phyloP scores from a whole-genome alignment of 2,329 filamentous ascomycete species.

The Neofusicoccum cordaticola region DNA sequence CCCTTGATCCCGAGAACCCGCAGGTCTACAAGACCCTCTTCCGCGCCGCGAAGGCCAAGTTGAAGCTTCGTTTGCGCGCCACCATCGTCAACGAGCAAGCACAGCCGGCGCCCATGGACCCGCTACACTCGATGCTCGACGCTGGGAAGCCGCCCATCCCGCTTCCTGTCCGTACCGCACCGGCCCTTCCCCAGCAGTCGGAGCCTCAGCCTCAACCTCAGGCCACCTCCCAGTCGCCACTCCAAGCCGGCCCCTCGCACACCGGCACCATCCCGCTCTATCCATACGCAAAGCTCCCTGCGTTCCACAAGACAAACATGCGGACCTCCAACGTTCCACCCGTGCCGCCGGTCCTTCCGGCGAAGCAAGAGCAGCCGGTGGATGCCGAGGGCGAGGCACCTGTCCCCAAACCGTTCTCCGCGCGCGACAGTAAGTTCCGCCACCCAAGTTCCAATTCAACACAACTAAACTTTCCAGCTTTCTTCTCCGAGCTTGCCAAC shows the following conservation, averaged over 20 bases:
- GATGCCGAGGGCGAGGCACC: constrained; percentile 37
- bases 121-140: not conserved
- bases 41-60: constrained; percentile 94
- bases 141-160: not conserved
- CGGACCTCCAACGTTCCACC: not conserved
- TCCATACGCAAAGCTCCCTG: constrained; percentile 16
- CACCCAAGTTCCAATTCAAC: too few relatives aligned
- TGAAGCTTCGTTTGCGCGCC: constrained; percentile 87
- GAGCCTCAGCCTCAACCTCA: constrained; percentile 10
- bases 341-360: not conserved
- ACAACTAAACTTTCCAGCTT: constrained; percentile 19
- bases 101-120: not conserved
- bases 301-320: constrained; percentile 20
- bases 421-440: constrained; percentile 29
- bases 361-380: not conserved
- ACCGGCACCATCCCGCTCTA: constrained; percentile 17
- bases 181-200: not conserved
- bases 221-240: not conserved
- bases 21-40: constrained; percentile 95
- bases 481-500: constrained; percentile 29
- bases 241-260: not conserved
- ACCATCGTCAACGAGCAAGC: constrained; percentile 46
- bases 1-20: constrained; percentile 72
- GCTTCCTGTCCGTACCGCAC: constrained; percentile 5
- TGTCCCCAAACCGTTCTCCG: constrained; percentile 40